Conservation (phyloP, 345 rosid species). For the Syzygium aqueum region DNA sequence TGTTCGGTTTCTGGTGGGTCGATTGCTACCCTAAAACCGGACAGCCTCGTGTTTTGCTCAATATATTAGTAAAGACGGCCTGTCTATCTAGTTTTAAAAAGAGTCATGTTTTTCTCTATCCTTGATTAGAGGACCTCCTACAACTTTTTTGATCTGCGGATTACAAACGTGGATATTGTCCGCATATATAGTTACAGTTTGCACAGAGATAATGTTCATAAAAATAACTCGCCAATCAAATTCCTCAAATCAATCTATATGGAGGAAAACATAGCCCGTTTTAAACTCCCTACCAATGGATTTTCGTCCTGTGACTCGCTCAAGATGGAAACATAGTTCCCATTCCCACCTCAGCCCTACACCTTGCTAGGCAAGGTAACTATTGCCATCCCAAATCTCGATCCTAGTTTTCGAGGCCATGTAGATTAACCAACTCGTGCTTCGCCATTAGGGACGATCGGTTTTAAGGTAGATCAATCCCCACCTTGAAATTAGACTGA, state of each 20-base stretch:
- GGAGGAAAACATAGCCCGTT: not conserved
- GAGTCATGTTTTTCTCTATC: not conserved
- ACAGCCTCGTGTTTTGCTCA: not conserved
- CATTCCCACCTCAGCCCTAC: not conserved
- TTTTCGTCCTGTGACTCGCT: not conserved
- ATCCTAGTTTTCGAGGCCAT: not conserved
- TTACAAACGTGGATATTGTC: not conserved
- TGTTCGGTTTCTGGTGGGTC: no score
- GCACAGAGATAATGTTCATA: not conserved
- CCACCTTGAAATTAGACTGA: accelerated
- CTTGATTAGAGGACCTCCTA: not conserved
- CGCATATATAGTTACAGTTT: not conserved
- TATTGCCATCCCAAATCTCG: not conserved
- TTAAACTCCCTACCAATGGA: not conserved
- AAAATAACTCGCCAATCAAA: not conserved
- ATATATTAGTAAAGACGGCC: not conserved
- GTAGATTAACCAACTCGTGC: not conserved
- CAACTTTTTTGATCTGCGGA: not conserved
- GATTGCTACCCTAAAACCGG: no score
- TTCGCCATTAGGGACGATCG: not conserved
- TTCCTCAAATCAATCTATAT: not conserved
- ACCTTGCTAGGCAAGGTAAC: not conserved
- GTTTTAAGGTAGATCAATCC: accelerated
- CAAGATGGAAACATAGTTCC: not conserved
- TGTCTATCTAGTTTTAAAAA: not conserved